Base-by-base conservation (phyloP, 1,284 basidiomycete species). In the Laetiporus sulphureus region DNA sequence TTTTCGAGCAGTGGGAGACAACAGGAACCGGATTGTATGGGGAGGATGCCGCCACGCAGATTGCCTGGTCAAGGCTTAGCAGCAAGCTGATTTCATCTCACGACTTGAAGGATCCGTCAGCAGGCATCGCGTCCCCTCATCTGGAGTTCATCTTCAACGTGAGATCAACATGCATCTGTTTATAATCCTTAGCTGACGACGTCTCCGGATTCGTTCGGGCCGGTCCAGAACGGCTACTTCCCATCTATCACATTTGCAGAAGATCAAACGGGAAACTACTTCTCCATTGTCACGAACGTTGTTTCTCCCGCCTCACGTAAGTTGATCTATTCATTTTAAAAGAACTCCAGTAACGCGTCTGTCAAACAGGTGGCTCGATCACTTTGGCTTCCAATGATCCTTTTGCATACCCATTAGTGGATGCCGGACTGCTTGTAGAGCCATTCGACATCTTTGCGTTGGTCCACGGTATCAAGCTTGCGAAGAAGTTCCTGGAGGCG, bases 371-470 rank as follows among this genome's bases (percentile, higher is more conserved):
- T 34, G 69, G 71, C 13, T 59, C 62, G 4, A 47, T 72, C 13
- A 57, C 48, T 3, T 49, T 71, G 5, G 44, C 45, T 6, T 64
- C 62, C 5, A 52, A 53, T 13, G 53, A 67, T 46, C 65, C 70
- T 0, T 67, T 71, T 38, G 61, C 57, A 15, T 37, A 50, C 15
- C 71, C 71, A 0, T 25, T 62, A 15, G 65, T 73, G 41, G 53
- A 72, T 49, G 63, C 64, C 4, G 54, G 50, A 4, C 56, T 64
- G 29, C 47, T 69, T 29, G 48, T 47, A 13, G 54, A 63, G 3
- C 50, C 60, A 5, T 65, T 67, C 38, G 70, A 72, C 46, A 48
- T 65, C 13, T 54, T 56, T 38, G 54, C 58, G 1, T 54, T 67
- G 45, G 54, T 56, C 1, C 56, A 65, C 40, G 59, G 58, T 1